Percentiles rank a stretch among this genome's conserved stretches.
Conservation (phyloP, 805 yeast species). For the Saturnispora halmiae region DNA sequence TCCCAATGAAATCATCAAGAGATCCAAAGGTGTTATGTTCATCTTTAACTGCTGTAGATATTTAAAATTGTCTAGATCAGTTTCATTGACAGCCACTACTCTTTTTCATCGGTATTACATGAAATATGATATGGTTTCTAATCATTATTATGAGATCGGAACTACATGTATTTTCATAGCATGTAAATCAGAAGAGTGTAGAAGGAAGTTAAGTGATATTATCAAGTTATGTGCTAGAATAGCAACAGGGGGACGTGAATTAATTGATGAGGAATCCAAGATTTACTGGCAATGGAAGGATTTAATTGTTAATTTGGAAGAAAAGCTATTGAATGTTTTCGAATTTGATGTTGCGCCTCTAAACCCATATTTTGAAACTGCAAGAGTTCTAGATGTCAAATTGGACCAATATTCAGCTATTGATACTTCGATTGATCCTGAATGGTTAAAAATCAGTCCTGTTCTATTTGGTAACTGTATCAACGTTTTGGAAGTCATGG, state of each 20-base stretch:
- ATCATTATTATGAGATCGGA: conserved; percentile 43
- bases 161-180: conserved; percentile 45
- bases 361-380: conserved; percentile 31
- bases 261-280: conserved; percentile 36
- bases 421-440: conserved; percentile 14
- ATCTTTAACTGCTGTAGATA: conserved; percentile 36
- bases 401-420: neutral
- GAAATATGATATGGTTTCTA: conserved; percentile 33
- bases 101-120: conserved; percentile 46
- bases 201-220: conserved; percentile 39
- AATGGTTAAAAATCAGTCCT: conserved; percentile 12
- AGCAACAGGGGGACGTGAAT: conserved; percentile 34
- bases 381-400: conserved; percentile 21
- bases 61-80: conserved; percentile 38
- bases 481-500: conserved; percentile 22
- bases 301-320: conserved; percentile 37
- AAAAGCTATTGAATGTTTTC: conserved; percentile 33
- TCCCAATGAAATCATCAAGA: conserved; percentile 32
- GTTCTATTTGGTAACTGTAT: conserved; percentile 21
- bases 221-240: conserved; percentile 40
- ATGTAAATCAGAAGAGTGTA: conserved; percentile 44
- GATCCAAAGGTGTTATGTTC: conserved; percentile 42
- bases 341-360: conserved; percentile 41
- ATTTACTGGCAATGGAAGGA: conserved; percentile 47
- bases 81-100: conserved; percentile 39